A percentile compares a stretch with the other conserved stretches of the same genome.
Conservation (phyloP, 1,284 basidiomycete species). For the Phenoliferia sp. region DNA sequence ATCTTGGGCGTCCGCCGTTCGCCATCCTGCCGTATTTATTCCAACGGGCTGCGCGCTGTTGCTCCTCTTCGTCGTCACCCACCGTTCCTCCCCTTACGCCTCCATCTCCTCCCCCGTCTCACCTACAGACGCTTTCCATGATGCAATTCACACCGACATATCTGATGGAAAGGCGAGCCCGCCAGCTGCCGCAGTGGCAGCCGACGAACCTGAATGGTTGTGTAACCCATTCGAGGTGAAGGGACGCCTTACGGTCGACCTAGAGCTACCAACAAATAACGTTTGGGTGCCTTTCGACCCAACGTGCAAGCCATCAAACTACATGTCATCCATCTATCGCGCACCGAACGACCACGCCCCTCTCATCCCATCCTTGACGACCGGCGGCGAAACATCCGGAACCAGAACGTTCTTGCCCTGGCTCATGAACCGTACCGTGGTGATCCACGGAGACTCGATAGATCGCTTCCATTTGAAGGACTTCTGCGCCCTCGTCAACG, state of each 20-base stretch:
- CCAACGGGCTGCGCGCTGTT: neutral
- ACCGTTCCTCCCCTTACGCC: neutral
- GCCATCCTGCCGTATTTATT: neutral
- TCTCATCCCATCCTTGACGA: slow-evolving; percentile 8
- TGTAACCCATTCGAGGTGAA: slow-evolving; percentile 30
- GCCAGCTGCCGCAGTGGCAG: neutral
- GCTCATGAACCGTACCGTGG: slow-evolving; percentile 28
- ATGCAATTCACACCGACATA: slow-evolving; percentile 13
- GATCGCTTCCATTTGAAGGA: slow-evolving; percentile 34
- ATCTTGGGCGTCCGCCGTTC: neutral
- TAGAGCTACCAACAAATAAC: slow-evolving; percentile 6
- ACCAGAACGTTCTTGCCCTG: slow-evolving; percentile 15
- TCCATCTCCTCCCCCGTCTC: too few species aligned
- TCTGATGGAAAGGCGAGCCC: neutral
- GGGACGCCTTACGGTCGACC: slow-evolving; percentile 24
- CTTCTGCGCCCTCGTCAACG: slow-evolving; percentile 31
- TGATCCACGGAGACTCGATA: slow-evolving; percentile 34
- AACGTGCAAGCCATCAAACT: slow-evolving; percentile 20
- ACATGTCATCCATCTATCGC: slow-evolving; percentile 16
- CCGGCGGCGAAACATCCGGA: neutral
- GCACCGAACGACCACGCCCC: slow-evolving; percentile 8
- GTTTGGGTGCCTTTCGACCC: slow-evolving; percentile 26
- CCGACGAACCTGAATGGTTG: slow-evolving; percentile 8
- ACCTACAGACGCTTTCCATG: neutral
- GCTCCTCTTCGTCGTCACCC: slow-evolving; percentile 1